Percentiles rank a stretch among this genome's conserved stretches.
phyloP scores from a whole-genome alignment of 1,284 basidiomycete genomes.

The Phenoliferia sp. region DNA sequence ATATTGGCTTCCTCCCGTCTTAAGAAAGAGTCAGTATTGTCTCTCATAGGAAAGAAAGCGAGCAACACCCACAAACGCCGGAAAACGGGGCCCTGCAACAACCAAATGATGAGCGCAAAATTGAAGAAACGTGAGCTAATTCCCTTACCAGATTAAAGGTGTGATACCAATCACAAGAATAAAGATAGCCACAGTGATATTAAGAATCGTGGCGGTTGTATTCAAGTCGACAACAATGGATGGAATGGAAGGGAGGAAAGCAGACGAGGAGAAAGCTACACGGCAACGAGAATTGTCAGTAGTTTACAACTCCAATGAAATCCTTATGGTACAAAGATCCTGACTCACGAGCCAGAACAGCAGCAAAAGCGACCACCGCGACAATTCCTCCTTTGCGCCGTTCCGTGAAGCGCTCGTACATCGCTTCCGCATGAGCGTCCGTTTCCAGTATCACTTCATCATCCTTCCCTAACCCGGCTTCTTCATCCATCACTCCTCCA shows the following conservation, averaged over 20 bases:
- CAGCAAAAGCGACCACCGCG: conserved; percentile 52
- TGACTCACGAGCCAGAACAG: conserved; percentile 52
- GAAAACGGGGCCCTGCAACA: conserved; percentile 53
- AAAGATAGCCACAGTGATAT: conserved; percentile 52
- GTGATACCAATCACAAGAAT: conserved; percentile 43
- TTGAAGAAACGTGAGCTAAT: background rate
- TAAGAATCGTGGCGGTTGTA: conserved; percentile 55
- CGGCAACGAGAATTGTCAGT: background rate
- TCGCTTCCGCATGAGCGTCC: background rate
- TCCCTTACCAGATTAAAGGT: conserved; percentile 51
- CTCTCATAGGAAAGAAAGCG: too few relatives aligned
- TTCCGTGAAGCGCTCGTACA: conserved; percentile 54
- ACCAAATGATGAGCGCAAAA: background rate
- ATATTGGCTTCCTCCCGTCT: conserved; percentile 59
- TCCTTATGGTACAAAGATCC: background rate
- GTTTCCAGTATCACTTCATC: conserved; percentile 8
- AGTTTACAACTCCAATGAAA: background rate
- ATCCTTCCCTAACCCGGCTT: background rate
- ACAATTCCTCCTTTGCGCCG: conserved; percentile 51
- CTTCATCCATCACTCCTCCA: conserved; percentile 4
- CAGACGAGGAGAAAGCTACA: conserved; percentile 61
- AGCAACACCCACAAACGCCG: conserved; percentile 47
- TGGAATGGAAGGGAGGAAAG: conserved; percentile 65
- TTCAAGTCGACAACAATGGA: conserved; percentile 59
- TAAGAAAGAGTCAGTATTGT: background rate